Percentiles rank a stretch among this genome's conserved stretches.
These are phyloP conservation scores for Monascus ruber DNA, from an alignment of 2,329 filamentous ascomycete genomes.

Conservation along the genomic window DNA sequence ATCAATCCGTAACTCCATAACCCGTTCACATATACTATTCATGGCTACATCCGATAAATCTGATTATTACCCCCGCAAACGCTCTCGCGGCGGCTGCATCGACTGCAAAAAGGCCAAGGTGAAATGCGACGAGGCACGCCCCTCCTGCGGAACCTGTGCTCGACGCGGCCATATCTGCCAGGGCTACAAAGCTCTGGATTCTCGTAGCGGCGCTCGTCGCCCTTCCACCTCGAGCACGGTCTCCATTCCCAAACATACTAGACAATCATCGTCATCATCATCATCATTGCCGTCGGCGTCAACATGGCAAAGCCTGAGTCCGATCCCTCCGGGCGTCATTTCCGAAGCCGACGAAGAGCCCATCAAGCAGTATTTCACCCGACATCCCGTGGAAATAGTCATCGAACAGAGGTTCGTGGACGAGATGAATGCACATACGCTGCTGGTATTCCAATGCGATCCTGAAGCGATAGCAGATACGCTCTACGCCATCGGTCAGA, in stretches of 20 bases:
- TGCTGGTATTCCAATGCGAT: conserved; percentile 18
- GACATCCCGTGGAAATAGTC: conserved; percentile 18
- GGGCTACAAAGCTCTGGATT: conserved; percentile 10
- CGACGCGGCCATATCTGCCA: conserved; percentile 18
- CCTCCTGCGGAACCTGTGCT: conserved; percentile 22
- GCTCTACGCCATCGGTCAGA: conserved; percentile 18
- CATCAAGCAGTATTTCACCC: conserved; percentile 19
- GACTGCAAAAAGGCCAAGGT: conserved; percentile 9
- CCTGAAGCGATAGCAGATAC: conserved; percentile 17
- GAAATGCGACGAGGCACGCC: conserved; percentile 8
- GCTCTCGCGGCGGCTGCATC: conserved; percentile 7
- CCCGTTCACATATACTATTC: too few relatives aligned
- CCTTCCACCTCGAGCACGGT: neutral
- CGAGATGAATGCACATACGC: conserved; percentile 21
- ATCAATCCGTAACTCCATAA: too few relatives aligned
- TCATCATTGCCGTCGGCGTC: neutral
- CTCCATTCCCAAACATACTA: neutral
- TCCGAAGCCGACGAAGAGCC: conserved; percentile 13
- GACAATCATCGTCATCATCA: neutral
- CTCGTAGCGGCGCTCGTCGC: neutral
- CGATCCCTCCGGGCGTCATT: conserved; percentile 15
- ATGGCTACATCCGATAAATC: too few relatives aligned
- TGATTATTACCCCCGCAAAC: neutral
- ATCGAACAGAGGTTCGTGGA: conserved; percentile 20
- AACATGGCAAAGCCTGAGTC: conserved; percentile 1